Percentiles rank a stretch among this genome's conserved stretches.
Conservation (phyloP, 257 asterid genomes). For the Lantana camara region DNA sequence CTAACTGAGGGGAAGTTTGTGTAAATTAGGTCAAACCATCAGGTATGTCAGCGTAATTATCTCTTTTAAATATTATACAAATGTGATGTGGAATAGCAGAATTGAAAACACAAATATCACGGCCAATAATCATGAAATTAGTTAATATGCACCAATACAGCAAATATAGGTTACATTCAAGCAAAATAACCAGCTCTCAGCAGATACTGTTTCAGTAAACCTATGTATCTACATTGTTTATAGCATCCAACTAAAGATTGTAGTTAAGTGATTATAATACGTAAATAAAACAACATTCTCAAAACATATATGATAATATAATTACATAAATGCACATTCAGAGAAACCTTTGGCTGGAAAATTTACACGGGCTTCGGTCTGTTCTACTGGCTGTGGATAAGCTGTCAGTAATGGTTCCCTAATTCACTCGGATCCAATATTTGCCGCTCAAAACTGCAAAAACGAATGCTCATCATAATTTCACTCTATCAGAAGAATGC, state of each 20-base stretch:
- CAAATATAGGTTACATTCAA: background rate
- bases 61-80: no score
- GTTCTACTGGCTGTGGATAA: background rate
- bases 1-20: no score
- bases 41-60: no score
- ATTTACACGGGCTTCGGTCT: slow-evolving; percentile 18
- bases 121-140: background rate
- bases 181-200: slow-evolving; percentile 14
- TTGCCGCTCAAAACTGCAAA: slow-evolving; percentile 6
- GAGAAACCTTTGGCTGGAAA: slow-evolving; percentile 26
- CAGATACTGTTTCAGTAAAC: slow-evolving; percentile 6
- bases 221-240: slow-evolving; percentile 1
- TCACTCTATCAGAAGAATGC: background rate
- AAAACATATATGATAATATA: slow-evolving; percentile 10
- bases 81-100: no score
- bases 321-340: slow-evolving; percentile 9
- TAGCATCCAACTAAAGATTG: background rate
- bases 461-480: background rate
- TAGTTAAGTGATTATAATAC: slow-evolving; percentile 2
- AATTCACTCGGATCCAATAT: no score
- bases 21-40: no score
- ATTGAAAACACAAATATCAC: no score
- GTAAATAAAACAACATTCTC: slow-evolving; percentile 10
- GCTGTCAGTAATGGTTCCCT: slow-evolving; percentile 6
- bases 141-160: slow-evolving; percentile 6